phyloP scores from a whole-genome alignment of 192 early-diverging fungal genomes.

The Backusella luteola region DNA sequence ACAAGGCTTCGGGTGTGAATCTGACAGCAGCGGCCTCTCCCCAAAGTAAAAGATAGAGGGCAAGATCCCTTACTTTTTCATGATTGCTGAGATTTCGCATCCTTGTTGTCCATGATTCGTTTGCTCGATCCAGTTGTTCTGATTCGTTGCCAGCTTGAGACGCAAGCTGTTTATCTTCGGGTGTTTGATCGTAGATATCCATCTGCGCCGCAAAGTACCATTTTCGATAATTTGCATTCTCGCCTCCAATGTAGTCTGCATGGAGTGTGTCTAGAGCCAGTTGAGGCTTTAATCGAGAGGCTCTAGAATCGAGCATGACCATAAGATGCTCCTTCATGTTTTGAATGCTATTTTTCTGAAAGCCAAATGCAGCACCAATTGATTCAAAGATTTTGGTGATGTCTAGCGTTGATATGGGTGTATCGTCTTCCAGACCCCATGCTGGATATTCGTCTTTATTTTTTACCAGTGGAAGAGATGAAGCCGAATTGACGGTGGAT shows the following conservation, averaged over 20 bases:
- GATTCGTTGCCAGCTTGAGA: background rate
- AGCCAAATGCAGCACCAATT: conserved; percentile 69
- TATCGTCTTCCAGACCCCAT: conserved; percentile 46
- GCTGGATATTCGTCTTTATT: conserved; percentile 40
- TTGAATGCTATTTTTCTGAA: conserved; percentile 73
- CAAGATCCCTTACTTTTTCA: conserved; percentile 69
- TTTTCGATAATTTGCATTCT: conserved; percentile 77
- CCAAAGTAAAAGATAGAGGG: conserved; percentile 77
- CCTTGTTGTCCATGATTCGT: conserved; percentile 63
- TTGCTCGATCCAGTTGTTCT: conserved; percentile 21
- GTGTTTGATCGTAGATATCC: conserved; percentile 38
- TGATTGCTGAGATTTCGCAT: conserved; percentile 74
- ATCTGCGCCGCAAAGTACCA: conserved; percentile 82
- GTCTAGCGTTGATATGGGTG: conserved; percentile 62
- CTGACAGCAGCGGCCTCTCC: conserved; percentile 76
- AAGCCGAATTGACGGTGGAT: background rate
- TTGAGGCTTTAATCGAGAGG: conserved; percentile 68
- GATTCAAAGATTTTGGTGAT: conserved; percentile 70
- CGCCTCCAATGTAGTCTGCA: conserved; percentile 79
- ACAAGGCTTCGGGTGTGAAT: conserved; percentile 72
- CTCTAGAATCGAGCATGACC: conserved; percentile 78
- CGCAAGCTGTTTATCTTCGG: conserved; percentile 24
- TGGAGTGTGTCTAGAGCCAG: conserved; percentile 72
- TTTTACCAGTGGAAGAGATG: background rate
- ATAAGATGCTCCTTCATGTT: conserved; percentile 78